Conservation (phyloP, 179 eudicot species). For the Beta corolliflora region DNA sequence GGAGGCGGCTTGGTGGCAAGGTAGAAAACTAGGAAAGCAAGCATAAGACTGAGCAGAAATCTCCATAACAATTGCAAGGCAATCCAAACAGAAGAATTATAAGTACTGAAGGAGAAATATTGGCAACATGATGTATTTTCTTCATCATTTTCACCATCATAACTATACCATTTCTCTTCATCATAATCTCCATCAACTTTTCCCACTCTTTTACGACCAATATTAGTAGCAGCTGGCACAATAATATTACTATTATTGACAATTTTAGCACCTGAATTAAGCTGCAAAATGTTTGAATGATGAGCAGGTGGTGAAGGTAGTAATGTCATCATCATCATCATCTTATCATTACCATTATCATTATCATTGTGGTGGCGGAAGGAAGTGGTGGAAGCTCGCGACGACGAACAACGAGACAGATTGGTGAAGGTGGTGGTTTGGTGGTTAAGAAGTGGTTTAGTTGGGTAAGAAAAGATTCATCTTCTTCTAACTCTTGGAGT, state of each 20-base stretch:
- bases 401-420: conserved; percentile 27
- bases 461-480: neutral
- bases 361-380: neutral
- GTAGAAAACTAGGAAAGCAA: conserved; percentile 80
- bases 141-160: conserved; percentile 11
- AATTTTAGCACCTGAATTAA: neutral
- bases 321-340: neutral
- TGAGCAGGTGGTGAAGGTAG: neutral
- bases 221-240: neutral
- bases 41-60: conserved; percentile 52
- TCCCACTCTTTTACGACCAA: neutral
- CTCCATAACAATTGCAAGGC: conserved; percentile 69
- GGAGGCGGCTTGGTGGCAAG: conserved; percentile 68
- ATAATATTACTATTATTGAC: neutral
- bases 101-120: conserved; percentile 52
- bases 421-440: neutral
- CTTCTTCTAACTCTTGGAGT: neutral
- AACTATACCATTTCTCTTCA: conserved; percentile 13
- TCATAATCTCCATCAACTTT: neutral
- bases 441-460: conserved; percentile 2
- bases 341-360: neutral
- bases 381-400: conserved; percentile 11
- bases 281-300: neutral
- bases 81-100: conserved; percentile 49
- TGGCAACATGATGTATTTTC: conserved; percentile 33